These are phyloP conservation scores for Cephaloascus fragrans DNA, from an alignment of 805 yeast genomes.

Conservation along the genomic window DNA sequence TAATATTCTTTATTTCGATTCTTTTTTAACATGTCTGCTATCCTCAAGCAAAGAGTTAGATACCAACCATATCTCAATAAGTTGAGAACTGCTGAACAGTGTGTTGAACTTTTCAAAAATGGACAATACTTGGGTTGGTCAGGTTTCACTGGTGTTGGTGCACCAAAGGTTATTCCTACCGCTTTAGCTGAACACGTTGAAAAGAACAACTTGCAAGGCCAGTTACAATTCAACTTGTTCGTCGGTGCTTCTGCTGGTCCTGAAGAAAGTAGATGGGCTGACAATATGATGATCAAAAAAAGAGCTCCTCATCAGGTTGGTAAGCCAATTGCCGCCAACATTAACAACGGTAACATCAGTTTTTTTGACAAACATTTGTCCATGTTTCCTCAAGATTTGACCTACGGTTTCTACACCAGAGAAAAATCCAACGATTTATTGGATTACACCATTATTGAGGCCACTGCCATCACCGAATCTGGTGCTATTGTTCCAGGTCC, in stretches of 20 bases:
- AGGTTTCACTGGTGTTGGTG: slow-evolving; percentile 98
- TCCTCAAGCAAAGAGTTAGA: slow-evolving; percentile 82
- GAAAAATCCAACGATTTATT: slow-evolving; percentile 52
- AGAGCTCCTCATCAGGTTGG: slow-evolving; percentile 99
- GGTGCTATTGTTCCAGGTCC: slow-evolving; percentile 96
- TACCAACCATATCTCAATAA: slow-evolving; percentile 80
- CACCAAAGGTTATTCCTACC: slow-evolving; percentile 88
- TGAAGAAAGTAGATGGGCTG: slow-evolving; percentile 94
- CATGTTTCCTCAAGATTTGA: slow-evolving; percentile 98
- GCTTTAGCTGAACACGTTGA: slow-evolving; percentile 88
- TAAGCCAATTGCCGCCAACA: slow-evolving; percentile 83
- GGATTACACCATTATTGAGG: slow-evolving; percentile 89
- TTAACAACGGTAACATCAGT: slow-evolving; percentile 77
- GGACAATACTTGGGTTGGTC: slow-evolving; percentile 97
- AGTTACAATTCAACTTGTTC: slow-evolving; percentile 80
- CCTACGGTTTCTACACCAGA: slow-evolving; percentile 83
- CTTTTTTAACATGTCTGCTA: slow-evolving; percentile 61
- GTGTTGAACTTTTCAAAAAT: slow-evolving; percentile 74
- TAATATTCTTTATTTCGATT: no score
- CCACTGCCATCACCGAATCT: slow-evolving; percentile 92
- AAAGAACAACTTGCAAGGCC: slow-evolving; percentile 75
- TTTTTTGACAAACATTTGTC: slow-evolving; percentile 96
- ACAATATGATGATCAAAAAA: slow-evolving; percentile 71
- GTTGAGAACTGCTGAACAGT: slow-evolving; percentile 71
- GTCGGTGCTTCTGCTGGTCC: slow-evolving; percentile 99